Base-by-base conservation (phyloP, 2,329 filamentous ascomycete genomes). In the Metarhizium album region DNA sequence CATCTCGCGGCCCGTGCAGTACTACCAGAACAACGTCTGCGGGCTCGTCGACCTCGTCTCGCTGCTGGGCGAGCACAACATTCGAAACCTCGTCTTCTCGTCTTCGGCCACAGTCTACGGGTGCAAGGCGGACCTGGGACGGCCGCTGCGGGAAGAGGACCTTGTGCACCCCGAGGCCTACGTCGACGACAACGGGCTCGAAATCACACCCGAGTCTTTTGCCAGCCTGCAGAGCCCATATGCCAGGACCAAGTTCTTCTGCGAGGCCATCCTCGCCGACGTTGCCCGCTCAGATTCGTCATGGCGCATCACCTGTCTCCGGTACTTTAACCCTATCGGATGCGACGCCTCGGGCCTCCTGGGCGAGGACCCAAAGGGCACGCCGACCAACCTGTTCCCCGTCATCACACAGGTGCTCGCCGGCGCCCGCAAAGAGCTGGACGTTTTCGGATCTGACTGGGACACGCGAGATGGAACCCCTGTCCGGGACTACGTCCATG, bases 51-150 rank as follows among this genome's bases (percentile, higher is more conserved):
- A 81, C 52, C 75, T 86, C 52, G 71, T 82, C 29, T 65, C 71
- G 18, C 69, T 76, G 4, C 71, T 85, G 45, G 74, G 75, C 48
- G 72, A 79, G 53, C 79, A 78, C 58, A 70, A 74, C 33, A 81
- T 85, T 64, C 82, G 80, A 58, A 82, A 76, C 40, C 79, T 85
- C 54, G 80, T 85, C 53, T 85, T 86, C 61, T 83, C 79, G 1
- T 84, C 80, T 0, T 84, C 81, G 0, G 82, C 82, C 7, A 83
- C 80, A 0, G 82, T 86, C 1, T 85, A 85, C 57, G 82, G 82
- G 4, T 72, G 71, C 37, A 65, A 75, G 38, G 74, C 75, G 18
- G 71, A 75, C 33, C 67, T 66, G 3, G 76, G 76, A 14, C 59
- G 71, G 40, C 74, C 76, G 1, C 64, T 80, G 33, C 72, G 73